A percentile compares a stretch with the other conserved stretches of the same genome.
phyloP scores from a whole-genome alignment of 177 flowering plant genomes.

The Vitis hybrid region DNA sequence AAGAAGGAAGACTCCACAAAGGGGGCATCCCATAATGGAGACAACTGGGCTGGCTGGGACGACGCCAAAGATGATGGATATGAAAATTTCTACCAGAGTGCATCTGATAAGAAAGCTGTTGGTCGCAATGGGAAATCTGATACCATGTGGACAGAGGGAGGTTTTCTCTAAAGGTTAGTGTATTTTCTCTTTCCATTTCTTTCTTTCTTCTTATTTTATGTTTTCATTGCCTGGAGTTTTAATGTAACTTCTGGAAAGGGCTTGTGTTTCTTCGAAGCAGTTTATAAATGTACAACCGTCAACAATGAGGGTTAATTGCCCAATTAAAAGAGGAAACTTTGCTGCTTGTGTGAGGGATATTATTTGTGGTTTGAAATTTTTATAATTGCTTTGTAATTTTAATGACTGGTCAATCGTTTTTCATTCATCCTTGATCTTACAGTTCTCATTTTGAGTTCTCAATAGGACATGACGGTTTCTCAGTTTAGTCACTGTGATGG shows the following conservation, averaged over 20 bases:
- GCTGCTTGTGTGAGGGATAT: conserved; percentile 10
- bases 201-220: background rate
- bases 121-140: conserved; percentile 75
- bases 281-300: conserved; percentile 19
- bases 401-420: conserved; percentile 3
- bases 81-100: conserved; percentile 50
- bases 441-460: too few species aligned
- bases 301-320: conserved; percentile 21
- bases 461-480: too few species aligned
- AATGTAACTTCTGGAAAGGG: conserved; percentile 8
- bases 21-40: conserved; percentile 43
- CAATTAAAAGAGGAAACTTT: conserved; percentile 15
- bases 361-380: conserved; percentile 17
- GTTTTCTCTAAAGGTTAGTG: conserved; percentile 62
- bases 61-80: conserved; percentile 73
- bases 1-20: conserved; percentile 42
- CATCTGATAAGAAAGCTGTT: conserved; percentile 39
- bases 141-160: conserved; percentile 74
- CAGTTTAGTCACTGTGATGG: too few species aligned
- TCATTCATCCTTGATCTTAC: too few species aligned
- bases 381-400: conserved; percentile 3
- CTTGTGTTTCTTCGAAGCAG: conserved; percentile 3
- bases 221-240: background rate
- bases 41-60: conserved; percentile 90
- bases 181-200: background rate